Base-by-base conservation (phyloP, 441 rosid species). In the Populus hybrid region DNA sequence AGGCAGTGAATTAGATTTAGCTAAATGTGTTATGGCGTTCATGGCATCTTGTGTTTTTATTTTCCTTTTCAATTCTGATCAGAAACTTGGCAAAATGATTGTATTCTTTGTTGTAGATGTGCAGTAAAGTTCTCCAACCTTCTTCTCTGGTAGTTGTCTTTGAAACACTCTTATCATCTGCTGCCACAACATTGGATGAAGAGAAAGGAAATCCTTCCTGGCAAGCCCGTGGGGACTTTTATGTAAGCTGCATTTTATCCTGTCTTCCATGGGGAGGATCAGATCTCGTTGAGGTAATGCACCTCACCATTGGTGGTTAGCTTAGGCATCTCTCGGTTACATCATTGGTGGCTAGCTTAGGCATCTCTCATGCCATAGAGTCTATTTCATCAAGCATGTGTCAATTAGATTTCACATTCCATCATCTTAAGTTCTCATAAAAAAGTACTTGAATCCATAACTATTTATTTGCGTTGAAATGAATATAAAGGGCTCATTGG, bases 251-350 rank as follows among this genome's bases (percentile, higher is more conserved):
- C 82, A 93, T 97, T 84, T 90, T 95, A 84, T 92, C 98, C 26
- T 94, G 95, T 77, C 97, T 97, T 54, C 99, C 99, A 11, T 97
- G 99, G 99, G 99, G 99, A 76, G 99, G 97, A 67, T 91, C 97
- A 67, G 99, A 97, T 81, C 93, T 97, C 12, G 26, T 83, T 71
- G 99, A 97, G 98, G 98, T 97, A 89, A 80, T 82, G 63, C 32
- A 75, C 65, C 77, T 30, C n/a, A 69, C 50, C 38, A 36, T 73
- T 23, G 28, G 20, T 46, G 35, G 18, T 67, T 14, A 10, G 16
- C 69, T 34, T 68, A 26, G 40, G 64, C 7, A 75, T 67, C 77
- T 30, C 67, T 76, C 57, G 24, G 76, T 12, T 74, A 7, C n/a
- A 69, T 61, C 38, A 36, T 73, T 23, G 28, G 20, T 46, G 35